phyloP scores from a whole-genome alignment of 2,329 filamentous ascomycete species.

The Dactylellina parvicollis region DNA sequence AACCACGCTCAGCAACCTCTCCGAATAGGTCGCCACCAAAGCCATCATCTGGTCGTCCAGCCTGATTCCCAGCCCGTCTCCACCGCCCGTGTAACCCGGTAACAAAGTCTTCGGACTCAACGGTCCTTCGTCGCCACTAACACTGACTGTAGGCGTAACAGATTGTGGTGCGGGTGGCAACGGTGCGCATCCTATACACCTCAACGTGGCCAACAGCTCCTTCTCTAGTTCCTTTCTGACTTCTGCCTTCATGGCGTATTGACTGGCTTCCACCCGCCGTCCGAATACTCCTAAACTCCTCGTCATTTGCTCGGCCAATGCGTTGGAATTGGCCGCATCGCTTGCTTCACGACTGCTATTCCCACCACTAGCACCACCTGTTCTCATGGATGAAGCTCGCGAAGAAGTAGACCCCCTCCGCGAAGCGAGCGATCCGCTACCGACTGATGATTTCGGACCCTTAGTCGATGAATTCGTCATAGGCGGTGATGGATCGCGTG shows the following conservation, averaged over 20 bases:
- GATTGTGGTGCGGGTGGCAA: neutral
- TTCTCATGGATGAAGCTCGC: slow-evolving; percentile 14
- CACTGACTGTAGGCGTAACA: slow-evolving; percentile 29
- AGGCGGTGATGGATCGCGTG: slow-evolving; percentile 41
- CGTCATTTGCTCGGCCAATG: slow-evolving; percentile 47
- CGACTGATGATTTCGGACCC: slow-evolving; percentile 14
- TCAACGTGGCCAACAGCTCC: slow-evolving; percentile 41
- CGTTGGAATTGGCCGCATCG: slow-evolving; percentile 46
- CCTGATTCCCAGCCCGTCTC: slow-evolving; percentile 38
- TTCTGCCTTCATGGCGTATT: slow-evolving; percentile 46
- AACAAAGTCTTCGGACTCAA: slow-evolving; percentile 25
- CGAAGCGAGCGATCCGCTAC: slow-evolving; percentile 13
- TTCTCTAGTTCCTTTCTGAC: slow-evolving; percentile 49
- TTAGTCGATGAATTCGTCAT: slow-evolving; percentile 34
- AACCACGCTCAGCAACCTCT: slow-evolving; percentile 44
- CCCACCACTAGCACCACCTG: neutral
- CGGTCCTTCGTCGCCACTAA: slow-evolving; percentile 31
- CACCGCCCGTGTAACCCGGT: neutral
- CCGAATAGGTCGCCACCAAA: slow-evolving; percentile 46
- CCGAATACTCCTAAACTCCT: slow-evolving; percentile 39
- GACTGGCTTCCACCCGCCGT: slow-evolving; percentile 41
- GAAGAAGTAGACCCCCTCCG: slow-evolving; percentile 33
- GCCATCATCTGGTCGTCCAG: slow-evolving; percentile 53
- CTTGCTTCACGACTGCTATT: slow-evolving; percentile 33
- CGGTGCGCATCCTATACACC: slow-evolving; percentile 36